These are phyloP conservation scores for Xerocomellus dryophilus DNA, from an alignment of 768 basidiomycete species.

Conservation along the genomic window DNA sequence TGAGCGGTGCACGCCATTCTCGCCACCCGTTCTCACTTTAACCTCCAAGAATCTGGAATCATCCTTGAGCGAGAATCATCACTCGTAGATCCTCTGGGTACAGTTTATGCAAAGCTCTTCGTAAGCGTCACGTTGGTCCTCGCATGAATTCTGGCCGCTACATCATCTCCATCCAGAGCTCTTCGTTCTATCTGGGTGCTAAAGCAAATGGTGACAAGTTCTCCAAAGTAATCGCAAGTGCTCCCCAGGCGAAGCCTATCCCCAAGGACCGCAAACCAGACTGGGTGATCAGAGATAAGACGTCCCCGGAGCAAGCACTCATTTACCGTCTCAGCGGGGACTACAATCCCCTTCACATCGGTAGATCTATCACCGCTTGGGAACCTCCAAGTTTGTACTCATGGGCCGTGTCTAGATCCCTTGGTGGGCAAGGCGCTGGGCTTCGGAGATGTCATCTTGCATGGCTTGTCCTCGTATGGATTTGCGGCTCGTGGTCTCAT, in stretches of 20 bases:
- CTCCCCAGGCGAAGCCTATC: conserved; percentile 57
- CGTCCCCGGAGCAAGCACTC: conserved; percentile 63
- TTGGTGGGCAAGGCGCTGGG: conserved; percentile 66
- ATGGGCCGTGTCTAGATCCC: conserved; percentile 50
- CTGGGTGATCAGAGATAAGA: conserved; percentile 59
- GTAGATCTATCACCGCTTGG: conserved; percentile 32
- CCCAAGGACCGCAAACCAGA: conserved; percentile 62
- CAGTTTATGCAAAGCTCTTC: conserved; percentile 59
- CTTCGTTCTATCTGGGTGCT: conserved; percentile 68
- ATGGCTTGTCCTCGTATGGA: conserved; percentile 80
- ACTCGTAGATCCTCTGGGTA: conserved; percentile 61
- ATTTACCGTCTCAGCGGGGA: conserved; percentile 74
- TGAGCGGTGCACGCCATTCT: conserved; percentile 33
- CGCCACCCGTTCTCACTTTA: not conserved
- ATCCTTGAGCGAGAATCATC: conserved; percentile 61
- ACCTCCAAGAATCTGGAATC: conserved; percentile 63
- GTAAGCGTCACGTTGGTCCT: conserved; percentile 33
- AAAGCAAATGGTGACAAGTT: conserved; percentile 62
- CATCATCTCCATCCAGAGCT: conserved; percentile 38
- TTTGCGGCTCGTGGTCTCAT: conserved; percentile 79
- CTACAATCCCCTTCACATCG: conserved; percentile 77
- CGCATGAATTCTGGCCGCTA: not conserved
- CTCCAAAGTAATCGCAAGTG: conserved; percentile 56
- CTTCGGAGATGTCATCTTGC: conserved; percentile 83
- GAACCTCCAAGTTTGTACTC: not conserved